A percentile compares a stretch with the other conserved stretches of the same genome.
Conservation (phyloP, 371 early-diverging fungal species). For the Thermomucor indicae-seudaticae region DNA sequence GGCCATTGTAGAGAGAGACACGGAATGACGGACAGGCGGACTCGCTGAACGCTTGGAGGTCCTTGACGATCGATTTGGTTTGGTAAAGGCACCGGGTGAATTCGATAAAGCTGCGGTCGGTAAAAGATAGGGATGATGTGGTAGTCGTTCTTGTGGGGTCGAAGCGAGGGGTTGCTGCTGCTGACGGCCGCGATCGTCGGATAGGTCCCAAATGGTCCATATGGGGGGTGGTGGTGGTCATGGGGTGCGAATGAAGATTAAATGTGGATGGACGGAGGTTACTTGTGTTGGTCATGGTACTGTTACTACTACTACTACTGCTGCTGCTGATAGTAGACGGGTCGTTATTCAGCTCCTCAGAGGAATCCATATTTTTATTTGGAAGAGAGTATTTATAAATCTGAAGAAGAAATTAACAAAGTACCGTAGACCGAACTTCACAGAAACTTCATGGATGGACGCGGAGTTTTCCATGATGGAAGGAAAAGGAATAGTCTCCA, state of each 20-base stretch:
- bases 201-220: conserved; percentile 1
- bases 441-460: no score
- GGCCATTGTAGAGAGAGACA: conserved; percentile 12
- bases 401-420: no score
- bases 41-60: conserved; percentile 28
- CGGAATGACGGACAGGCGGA: conserved; percentile 23
- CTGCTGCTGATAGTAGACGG: neutral
- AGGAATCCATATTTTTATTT: no score
- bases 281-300: neutral
- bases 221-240: neutral
- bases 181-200: neutral
- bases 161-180: neutral
- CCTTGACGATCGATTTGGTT: conserved; percentile 40
- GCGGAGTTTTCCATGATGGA: no score
- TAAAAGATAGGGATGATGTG: conserved; percentile 3
- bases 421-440: no score
- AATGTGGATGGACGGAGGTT: neutral
- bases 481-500: no score
- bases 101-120: conserved; percentile 30
- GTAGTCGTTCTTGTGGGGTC: conserved; percentile 4
- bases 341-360: neutral
- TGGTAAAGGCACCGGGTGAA: conserved; percentile 44
- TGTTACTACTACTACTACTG: no score
- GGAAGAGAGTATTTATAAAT: no score
- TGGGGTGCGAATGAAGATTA: neutral